Evolutionary conservation across 805 yeast genomes (phyloP).

Genomic region (Saccharomycopsis babjevae): DNA sequence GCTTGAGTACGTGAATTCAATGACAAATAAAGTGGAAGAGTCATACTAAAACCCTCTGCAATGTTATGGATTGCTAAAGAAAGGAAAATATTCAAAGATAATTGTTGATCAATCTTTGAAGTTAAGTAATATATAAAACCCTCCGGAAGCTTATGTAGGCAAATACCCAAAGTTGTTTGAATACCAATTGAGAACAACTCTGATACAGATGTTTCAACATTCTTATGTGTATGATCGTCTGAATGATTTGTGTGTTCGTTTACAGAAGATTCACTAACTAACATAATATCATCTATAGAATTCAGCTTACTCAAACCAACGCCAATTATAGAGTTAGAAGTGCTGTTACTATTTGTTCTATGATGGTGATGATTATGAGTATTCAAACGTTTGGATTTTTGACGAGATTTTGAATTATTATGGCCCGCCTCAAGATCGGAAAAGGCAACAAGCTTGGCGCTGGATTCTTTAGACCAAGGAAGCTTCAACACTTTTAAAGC

Average conservation of each 20-base stretch:
- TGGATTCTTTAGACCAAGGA: conserved; percentile 12
- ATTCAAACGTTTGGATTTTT: background rate
- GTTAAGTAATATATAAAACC: conserved; percentile 86
- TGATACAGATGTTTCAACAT: conserved; percentile 65
- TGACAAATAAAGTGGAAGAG: conserved; percentile 78
- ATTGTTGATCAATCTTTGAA: conserved; percentile 44
- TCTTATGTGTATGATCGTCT: conserved; percentile 59
- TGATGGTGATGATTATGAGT: background rate
- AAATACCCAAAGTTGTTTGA: conserved; percentile 80
- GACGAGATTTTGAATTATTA: background rate
- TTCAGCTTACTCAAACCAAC: conserved; percentile 12
- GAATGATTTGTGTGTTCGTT: conserved; percentile 25
- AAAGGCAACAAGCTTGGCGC: conserved; percentile 1
- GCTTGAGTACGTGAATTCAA: conserved; percentile 55
- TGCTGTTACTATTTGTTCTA: background rate
- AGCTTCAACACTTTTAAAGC: conserved; percentile 12
- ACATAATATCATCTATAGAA: conserved; percentile 12
- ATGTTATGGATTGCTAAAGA: conserved; percentile 85
- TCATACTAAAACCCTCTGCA: conserved; percentile 91
- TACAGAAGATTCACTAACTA: conserved; percentile 16
- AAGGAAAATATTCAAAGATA: conserved; percentile 74
- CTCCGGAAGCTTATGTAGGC: conserved; percentile 89
- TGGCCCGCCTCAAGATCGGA: background rate
- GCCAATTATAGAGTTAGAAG: background rate
- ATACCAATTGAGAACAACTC: conserved; percentile 77